Evolutionary conservation across 176 grass and related monocot genomes (phyloP), one percentile per base, ranked within the genome.

Genomic region (Poa pratensis): DNA sequence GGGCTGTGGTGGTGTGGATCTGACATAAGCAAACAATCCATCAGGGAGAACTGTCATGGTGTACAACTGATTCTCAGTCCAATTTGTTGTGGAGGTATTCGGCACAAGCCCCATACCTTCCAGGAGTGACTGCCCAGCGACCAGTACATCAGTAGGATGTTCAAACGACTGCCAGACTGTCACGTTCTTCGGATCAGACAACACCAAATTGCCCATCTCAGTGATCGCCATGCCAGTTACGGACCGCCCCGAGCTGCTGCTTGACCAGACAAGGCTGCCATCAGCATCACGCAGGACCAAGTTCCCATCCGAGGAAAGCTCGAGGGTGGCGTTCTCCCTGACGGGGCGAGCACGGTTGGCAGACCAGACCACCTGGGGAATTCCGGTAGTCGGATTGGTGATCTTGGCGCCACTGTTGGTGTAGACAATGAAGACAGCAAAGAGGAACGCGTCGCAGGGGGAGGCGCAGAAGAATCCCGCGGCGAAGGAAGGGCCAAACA

Each of bases 141-240:
- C 8, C 23, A 92, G 28, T 5, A 49, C 43, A 70, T 92, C 57
- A 11, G 90, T 92, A 4, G 83, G 90, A 17, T 92, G 87, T 2
- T 75, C 79, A 55, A 88, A 89, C 7, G 90, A 92, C 70, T 92
- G 90, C 90, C 90, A 89, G 14, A 92, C 84, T 23, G 81, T 77
- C 3, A 3, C n/a, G 7, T 88, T 88, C 26, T 82, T 78, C 7
- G 8, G 48, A 53, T 84, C 83, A 74, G 86, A 80, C 18, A 92
- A 5, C 52, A 92, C 90, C 35, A 92, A 30, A 30, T 89, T 89
- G 61, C 87, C 90, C 10, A 53, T 17, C 62, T 82, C 87, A 9
- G 79, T 79, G 76, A 89, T 62, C 24, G 0, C 20, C 50, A 89
- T 74, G 43, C 79, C 80, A 16, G 37, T 30, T 7, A 80, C 75